Base-by-base conservation (phyloP, 805 yeast species). In the Starmerella potacharoeniae region DNA sequence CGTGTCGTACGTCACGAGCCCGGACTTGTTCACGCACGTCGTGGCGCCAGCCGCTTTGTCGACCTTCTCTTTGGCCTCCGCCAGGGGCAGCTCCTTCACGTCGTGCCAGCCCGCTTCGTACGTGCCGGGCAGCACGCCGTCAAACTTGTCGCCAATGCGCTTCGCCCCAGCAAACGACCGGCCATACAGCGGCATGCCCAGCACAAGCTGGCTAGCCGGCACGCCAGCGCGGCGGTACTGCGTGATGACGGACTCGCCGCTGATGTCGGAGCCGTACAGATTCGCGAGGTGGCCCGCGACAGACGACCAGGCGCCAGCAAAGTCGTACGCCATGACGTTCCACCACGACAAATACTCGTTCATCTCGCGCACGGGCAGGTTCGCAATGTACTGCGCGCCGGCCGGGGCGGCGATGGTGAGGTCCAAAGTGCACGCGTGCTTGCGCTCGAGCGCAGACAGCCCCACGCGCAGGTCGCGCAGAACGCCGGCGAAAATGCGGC, bases 251-350 rank as follows among this genome's bases (percentile, higher is more conserved):
- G 69, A 66, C 55, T 78, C 78, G 1, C 74, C 81, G 53, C 77
- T 77, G 35, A 77, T 62, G 3, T 66, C 69, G 11, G 72, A 73
- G 2, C 75, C 76, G 55, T 75, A 78, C 58, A 88, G 64, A 68
- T 88, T 87, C 4, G 93, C 80, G 57, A 87, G 96, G 64, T 79
- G 84, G 1, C 77, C 83, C 0, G 83, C 77, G 3, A 48, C 59
- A 0, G 67, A 63, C 1, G 86, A 80, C 95, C 95, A 87, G 8
- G 77, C 73, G 0, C 97, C 97, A 1, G 82, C 71, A 62, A 82
- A 85, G 67, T 93, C 97, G 67, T 93, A 91, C 17, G 93, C 81
- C 97, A 91, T 91, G 56, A 93, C 67, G 66, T 91, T 90, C 84
- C 90, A 89, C 60, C 80, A 79, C 17, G 80, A 71, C 16, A 93